Conservation (phyloP, 805 yeast species). For the Tetrapisispora taiwanensis region DNA sequence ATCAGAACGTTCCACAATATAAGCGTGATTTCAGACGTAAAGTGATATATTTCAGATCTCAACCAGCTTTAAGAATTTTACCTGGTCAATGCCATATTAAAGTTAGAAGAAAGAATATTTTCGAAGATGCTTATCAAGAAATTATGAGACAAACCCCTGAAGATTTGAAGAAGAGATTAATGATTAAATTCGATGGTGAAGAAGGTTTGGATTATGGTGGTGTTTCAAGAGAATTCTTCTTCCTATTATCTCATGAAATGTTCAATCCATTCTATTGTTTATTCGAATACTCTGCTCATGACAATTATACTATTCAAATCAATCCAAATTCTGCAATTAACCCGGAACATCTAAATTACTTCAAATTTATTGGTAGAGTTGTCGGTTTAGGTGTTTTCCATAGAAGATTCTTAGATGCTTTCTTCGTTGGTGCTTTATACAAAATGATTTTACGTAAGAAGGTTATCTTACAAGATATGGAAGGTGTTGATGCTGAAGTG, state of each 20-base stretch:
- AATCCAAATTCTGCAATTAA: slow-evolving; percentile 95
- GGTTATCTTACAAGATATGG: slow-evolving; percentile 94
- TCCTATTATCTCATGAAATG: slow-evolving; percentile 94
- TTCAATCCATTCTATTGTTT: slow-evolving; percentile 96
- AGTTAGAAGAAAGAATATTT: slow-evolving; percentile 91
- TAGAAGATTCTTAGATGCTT: slow-evolving; percentile 93
- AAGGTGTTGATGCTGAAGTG: slow-evolving; percentile 96
- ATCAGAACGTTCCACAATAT: slow-evolving; percentile 97
- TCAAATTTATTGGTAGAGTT: slow-evolving; percentile 96
- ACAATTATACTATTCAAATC: slow-evolving; percentile 93
- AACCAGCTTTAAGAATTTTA: slow-evolving; percentile 90
- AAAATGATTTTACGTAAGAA: slow-evolving; percentile 95
- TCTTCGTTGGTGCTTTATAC: slow-evolving; percentile 95
- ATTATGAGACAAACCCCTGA: slow-evolving; percentile 98
- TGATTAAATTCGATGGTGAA: slow-evolving; percentile 98
- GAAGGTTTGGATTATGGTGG: slow-evolving; percentile 99
- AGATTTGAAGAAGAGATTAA: slow-evolving; percentile 90
- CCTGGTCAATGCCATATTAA: slow-evolving; percentile 99
- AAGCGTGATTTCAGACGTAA: slow-evolving; percentile 98
- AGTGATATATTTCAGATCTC: slow-evolving; percentile 94
- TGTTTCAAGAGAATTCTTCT: slow-evolving; percentile 95
- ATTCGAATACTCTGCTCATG: slow-evolving; percentile 96
- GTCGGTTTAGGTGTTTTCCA: slow-evolving; percentile 98
- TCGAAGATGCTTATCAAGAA: slow-evolving; percentile 97
- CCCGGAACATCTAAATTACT: slow-evolving; percentile 95